Percentiles rank a stretch among this genome's conserved stretches.
These are phyloP conservation scores for Fraxinus velutina DNA, from an alignment of 305 asterid genomes.

Conservation along the genomic window DNA sequence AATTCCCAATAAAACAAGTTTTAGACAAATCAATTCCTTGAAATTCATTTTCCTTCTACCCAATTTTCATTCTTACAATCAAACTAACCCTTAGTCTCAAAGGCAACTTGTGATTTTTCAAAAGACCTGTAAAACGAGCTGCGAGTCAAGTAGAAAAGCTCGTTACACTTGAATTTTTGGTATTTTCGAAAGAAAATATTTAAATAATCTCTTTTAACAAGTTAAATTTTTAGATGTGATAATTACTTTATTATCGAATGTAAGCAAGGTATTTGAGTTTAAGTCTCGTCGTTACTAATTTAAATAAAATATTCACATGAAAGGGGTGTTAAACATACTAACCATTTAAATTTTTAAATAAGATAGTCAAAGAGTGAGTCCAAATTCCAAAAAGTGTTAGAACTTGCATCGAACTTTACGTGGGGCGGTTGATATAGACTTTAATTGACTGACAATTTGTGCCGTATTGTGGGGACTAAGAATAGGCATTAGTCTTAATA, in stretches of 20 bases:
- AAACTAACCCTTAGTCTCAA: too few species aligned
- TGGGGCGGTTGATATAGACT: neutral
- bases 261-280: neutral
- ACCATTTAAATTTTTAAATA: neutral
- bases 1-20: too few species aligned
- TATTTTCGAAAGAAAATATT: too few species aligned
- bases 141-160: too few species aligned
- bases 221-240: too few species aligned
- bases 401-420: neutral
- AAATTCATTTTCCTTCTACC: too few species aligned
- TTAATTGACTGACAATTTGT: neutral
- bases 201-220: neutral
- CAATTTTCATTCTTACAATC: too few species aligned
- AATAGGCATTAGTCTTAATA: neutral
- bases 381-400: neutral
- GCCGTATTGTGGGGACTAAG: neutral
- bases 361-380: neutral
- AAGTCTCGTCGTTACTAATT: neutral
- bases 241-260: too few species aligned
- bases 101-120: neutral
- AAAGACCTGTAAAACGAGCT: too few species aligned
- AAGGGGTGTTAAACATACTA: neutral
- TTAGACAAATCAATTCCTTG: too few species aligned
- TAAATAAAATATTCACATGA: too few species aligned
- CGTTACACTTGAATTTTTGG: too few species aligned